Base-by-base conservation (phyloP, 2,329 filamentous ascomycete genomes). In the Thielaviopsis euricoi region DNA sequence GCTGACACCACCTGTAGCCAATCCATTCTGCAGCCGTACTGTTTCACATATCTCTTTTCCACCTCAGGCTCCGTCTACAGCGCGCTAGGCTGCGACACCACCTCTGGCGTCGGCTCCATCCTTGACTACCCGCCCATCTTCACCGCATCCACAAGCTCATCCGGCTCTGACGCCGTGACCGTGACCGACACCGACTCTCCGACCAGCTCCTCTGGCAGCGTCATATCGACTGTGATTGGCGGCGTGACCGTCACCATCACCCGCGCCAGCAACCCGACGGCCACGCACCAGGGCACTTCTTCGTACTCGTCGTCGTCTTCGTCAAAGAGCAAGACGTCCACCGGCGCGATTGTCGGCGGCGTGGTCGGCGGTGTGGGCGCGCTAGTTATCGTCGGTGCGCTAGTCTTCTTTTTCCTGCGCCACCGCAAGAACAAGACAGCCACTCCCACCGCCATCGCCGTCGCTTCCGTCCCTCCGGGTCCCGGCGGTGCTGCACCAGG, bases 401-500 rank as follows among this genome's bases (percentile, higher is more conserved):
- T 64, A 10, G 65, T 67, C 43, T 76, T 73, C 64, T 70, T 74
- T 62, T 63, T 75, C 21, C 55, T 74, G 56, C 72, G 70, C 22
- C 70, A 69, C 25, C 67, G 64, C 50, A 71, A 65, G 56, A 66
- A 64, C 13, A 54, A 55, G 29, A 49, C 62, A 25, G 56, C 63
- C 33, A 46, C 59, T 22, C 29, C 53, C 23, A 22, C 53, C 49
- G 10, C 15, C 19, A n/a, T 37, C 17, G 17, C 33, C 25, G 12
- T 13, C 25, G 26, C 52, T 17, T 9, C 52, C 17, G 52, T 48
- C 6, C 33, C 33, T 23, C 26, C 25, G 5, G 43, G 43, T 12
- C 57, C 40, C 15, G 52, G 15, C 7, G 15, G 15, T n/a, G 17
- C 53, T 33, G n/a, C 26, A 12, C 21, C 49, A 6, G 3, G 43